phyloP scores from a whole-genome alignment of 2,329 filamentous ascomycete species.

The Calonectria crousiana region DNA sequence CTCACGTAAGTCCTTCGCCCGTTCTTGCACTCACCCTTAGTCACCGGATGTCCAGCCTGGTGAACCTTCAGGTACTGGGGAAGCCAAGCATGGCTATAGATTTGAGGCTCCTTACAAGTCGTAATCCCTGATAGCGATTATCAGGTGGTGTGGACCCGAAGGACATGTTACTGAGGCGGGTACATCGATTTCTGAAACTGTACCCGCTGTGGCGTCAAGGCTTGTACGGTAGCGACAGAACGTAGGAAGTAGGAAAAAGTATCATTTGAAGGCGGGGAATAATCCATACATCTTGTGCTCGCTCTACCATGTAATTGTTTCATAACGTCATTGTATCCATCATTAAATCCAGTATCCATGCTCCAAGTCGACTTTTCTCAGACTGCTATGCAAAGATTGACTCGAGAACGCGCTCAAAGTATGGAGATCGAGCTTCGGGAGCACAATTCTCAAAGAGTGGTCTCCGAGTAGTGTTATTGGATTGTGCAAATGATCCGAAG shows the following conservation, averaged over 20 bases:
- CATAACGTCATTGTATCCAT: neutral
- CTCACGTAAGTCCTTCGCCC: no score
- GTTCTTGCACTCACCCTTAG: no score
- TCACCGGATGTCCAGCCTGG: no score
- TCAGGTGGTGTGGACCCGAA: no score
- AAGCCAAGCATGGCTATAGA: no score
- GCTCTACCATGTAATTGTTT: neutral
- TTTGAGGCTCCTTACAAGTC: no score
- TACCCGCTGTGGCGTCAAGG: neutral
- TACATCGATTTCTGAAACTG: no score
- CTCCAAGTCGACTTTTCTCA: neutral
- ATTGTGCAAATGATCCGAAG: slow-evolving; percentile 1
- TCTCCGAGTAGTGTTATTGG: slow-evolving; percentile 10
- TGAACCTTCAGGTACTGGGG: no score
- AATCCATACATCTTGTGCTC: neutral
- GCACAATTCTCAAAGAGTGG: slow-evolving; percentile 4
- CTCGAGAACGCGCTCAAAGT: slow-evolving; percentile 35
- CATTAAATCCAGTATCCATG: slow-evolving; percentile 4
- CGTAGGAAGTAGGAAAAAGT: neutral
- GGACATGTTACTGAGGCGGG: no score
- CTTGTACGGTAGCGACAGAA: neutral
- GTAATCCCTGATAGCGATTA: no score
- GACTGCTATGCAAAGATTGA: slow-evolving; percentile 36
- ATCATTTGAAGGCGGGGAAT: neutral
- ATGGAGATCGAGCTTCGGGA: slow-evolving; percentile 28